phyloP scores from a whole-genome alignment of 2,329 filamentous ascomycete species.

The Colletotrichum euphorbiae region DNA sequence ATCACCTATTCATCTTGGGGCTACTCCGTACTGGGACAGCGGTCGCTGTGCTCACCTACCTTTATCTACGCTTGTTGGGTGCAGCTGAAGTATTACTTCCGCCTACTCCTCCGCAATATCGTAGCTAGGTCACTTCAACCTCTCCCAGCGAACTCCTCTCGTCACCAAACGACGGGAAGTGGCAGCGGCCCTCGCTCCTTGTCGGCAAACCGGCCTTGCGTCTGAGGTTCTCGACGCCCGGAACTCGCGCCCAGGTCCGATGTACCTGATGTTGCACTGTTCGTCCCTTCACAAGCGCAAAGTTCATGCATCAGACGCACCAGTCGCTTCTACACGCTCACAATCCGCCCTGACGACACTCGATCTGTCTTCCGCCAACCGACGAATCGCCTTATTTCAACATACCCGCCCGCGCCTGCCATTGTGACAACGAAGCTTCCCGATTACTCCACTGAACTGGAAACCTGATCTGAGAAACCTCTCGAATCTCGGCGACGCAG shows the following conservation, averaged over 20 bases:
- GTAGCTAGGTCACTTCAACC: conserved; percentile 11
- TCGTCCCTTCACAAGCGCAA: conserved; percentile 42
- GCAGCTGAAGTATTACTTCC: conserved; percentile 40
- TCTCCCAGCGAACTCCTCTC: conserved; percentile 8
- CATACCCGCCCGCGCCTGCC: conserved; percentile 3
- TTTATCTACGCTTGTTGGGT: conserved; percentile 35
- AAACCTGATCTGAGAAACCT: not conserved
- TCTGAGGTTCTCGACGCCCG: not conserved
- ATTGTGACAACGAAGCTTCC: conserved; percentile 22
- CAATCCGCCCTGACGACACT: conserved; percentile 43
- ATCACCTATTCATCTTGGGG: conserved; percentile 12
- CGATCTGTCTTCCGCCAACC: conserved; percentile 37
- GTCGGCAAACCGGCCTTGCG: conserved; percentile 18
- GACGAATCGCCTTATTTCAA: conserved; percentile 9
- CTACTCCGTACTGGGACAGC: conserved; percentile 30
- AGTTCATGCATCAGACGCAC: conserved; percentile 47
- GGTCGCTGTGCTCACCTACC: conserved; percentile 33
- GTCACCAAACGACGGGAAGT: not conserved
- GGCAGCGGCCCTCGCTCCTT: conserved; percentile 4
- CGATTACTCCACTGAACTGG: conserved; percentile 33
- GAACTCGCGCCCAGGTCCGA: conserved; percentile 13
- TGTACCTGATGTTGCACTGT: conserved; percentile 37
- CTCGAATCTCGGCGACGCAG: conserved; percentile 23
- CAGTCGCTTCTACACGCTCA: conserved; percentile 42
- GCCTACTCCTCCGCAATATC: conserved; percentile 34